These are phyloP conservation scores for Dimocarpus longan DNA, from an alignment of 345 rosid species.

Conservation along the genomic window DNA sequence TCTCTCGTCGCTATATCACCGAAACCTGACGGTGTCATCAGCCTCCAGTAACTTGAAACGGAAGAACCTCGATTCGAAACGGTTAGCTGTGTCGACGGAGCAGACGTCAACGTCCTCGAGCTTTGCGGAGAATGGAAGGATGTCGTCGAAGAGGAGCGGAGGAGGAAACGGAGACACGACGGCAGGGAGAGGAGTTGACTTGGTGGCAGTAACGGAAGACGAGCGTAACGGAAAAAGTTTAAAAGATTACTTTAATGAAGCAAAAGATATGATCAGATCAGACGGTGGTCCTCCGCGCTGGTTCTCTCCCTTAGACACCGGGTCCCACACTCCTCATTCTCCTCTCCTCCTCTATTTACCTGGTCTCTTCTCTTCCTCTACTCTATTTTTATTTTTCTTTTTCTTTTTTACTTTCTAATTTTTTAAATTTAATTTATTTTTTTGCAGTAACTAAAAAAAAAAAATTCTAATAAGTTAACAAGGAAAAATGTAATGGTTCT, in stretches of 20 bases:
- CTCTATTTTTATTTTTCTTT: background rate
- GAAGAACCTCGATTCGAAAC: conserved; percentile 2
- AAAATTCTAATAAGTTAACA: background rate
- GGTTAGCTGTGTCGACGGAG: conserved; percentile 18
- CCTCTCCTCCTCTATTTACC: conserved; percentile 63
- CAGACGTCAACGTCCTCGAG: background rate
- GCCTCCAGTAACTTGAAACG: background rate
- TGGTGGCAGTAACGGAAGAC: conserved; percentile 22
- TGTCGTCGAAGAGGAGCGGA: conserved; percentile 1
- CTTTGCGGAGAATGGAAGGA: conserved; percentile 10
- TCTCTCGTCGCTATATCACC: background rate
- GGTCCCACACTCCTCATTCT: conserved; percentile 28
- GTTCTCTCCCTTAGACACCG: conserved; percentile 62
- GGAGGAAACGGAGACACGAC: background rate
- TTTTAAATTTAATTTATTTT: background rate
- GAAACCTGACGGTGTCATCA: background rate
- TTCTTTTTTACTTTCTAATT: background rate
- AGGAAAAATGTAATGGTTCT: background rate
- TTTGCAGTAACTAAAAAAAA: background rate
- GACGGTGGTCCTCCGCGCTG: conserved; percentile 71
- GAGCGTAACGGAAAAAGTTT: conserved; percentile 30
- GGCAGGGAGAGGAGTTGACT: background rate
- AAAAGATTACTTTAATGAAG: conserved; percentile 45
- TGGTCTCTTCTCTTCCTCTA: conserved; percentile 28
- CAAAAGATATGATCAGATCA: conserved; percentile 36